phyloP scores from a whole-genome alignment of 2,329 filamentous ascomycete genomes.

The Trichoderma cornu-damae region DNA sequence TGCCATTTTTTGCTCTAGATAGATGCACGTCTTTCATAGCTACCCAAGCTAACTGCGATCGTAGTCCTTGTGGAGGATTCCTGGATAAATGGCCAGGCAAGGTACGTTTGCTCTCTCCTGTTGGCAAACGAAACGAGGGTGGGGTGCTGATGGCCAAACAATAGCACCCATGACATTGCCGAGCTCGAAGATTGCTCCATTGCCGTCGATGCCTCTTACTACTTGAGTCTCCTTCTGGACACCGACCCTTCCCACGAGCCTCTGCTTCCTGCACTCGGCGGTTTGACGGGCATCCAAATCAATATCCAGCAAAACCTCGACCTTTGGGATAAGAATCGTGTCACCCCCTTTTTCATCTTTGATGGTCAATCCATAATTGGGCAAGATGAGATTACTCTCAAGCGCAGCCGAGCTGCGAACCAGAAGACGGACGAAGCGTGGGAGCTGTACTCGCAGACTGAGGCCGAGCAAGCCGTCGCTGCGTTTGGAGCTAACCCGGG shows the following conservation, averaged over 20 bases:
- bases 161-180: conserved; percentile 57
- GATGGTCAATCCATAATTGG: conserved; percentile 77
- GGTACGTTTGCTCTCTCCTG: conserved; percentile 26
- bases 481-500: conserved; percentile 77
- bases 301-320: conserved; percentile 74
- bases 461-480: conserved; percentile 73
- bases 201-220: conserved; percentile 86
- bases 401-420: conserved; percentile 60
- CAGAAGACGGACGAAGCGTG: conserved; percentile 74
- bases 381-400: conserved; percentile 64
- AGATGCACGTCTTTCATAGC: not conserved
- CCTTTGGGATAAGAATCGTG: conserved; percentile 61
- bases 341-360: conserved; percentile 86
- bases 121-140: not conserved
- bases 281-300: conserved; percentile 71
- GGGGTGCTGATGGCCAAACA: not conserved
- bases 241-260: conserved; percentile 71
- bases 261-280: conserved; percentile 82
- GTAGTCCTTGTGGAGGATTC: conserved; percentile 37
- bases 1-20: not conserved
- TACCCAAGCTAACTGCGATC: conserved; percentile 7
- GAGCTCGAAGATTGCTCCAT: conserved; percentile 70
- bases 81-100: conserved; percentile 38
- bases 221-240: conserved; percentile 73
- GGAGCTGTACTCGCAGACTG: conserved; percentile 75